Conservation (phyloP, 805 yeast species). For the Metschnikowia baotianmanensis region DNA sequence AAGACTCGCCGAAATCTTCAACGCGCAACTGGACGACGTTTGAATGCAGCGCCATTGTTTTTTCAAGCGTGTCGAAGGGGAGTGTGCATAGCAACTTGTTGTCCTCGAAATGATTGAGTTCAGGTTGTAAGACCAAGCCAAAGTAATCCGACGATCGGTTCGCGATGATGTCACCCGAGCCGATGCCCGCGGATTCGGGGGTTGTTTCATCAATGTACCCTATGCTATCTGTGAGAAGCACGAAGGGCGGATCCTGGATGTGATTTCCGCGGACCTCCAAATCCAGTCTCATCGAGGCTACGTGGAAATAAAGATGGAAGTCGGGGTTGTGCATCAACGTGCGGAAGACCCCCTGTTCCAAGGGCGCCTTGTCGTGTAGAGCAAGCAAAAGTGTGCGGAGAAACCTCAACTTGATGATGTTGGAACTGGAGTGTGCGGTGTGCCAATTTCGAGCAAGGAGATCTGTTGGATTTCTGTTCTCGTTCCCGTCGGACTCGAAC, state of each 20-base stretch:
- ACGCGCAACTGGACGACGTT: constrained; percentile 4
- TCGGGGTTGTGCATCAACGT: constrained; percentile 11
- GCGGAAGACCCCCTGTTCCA: constrained; percentile 2
- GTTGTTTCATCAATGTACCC: not conserved
- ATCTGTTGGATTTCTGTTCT: not conserved
- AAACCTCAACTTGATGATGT: constrained; percentile 16
- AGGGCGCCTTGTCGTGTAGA: constrained; percentile 2
- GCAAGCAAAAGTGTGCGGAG: constrained; percentile 12
- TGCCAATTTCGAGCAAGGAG: constrained; percentile 8
- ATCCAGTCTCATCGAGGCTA: constrained; percentile 4
- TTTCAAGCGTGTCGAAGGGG: constrained; percentile 12
- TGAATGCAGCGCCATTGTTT: constrained; percentile 4
- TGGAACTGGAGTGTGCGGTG: constrained; percentile 3
- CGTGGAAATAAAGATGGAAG: constrained; percentile 11
- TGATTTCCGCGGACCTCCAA: not conserved
- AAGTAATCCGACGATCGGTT: constrained; percentile 10
- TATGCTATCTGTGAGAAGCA: too few relatives aligned
- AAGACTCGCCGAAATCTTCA: not conserved
- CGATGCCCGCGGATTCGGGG: not conserved
- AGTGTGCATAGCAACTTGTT: constrained; percentile 3
- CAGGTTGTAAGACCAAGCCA: constrained; percentile 9
- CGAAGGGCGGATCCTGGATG: not conserved
- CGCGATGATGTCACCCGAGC: constrained; percentile 6
- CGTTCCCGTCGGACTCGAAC: constrained; percentile 7
- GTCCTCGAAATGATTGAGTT: not conserved